Evolutionary conservation across 768 basidiomycete genomes (phyloP).

Genomic region (Lactarius hatsudake): DNA sequence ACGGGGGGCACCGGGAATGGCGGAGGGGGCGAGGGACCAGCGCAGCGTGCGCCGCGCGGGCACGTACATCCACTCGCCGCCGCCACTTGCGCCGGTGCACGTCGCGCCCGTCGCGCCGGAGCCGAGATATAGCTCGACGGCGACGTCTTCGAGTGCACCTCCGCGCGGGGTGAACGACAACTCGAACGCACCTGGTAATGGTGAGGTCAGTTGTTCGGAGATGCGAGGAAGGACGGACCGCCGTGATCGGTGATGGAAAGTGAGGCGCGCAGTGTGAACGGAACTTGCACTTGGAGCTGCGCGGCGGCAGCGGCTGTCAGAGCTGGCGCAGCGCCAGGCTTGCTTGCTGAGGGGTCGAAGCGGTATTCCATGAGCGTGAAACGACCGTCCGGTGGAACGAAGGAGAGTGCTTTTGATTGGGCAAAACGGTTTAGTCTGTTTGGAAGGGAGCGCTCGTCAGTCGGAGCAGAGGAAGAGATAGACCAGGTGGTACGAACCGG

Average conservation of each 20-base stretch:
- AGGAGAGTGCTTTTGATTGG: constrained; percentile 75
- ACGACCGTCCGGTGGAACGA: constrained; percentile 90
- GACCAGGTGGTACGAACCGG: constrained; percentile 49
- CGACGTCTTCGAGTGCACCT: constrained; percentile 66
- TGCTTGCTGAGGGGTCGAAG: constrained; percentile 46
- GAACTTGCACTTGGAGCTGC: constrained; percentile 35
- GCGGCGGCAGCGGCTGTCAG: constrained; percentile 29
- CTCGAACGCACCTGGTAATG: constrained; percentile 51
- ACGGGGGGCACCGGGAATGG: constrained; percentile 38
- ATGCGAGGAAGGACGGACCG: constrained; percentile 34
- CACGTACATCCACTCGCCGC: constrained; percentile 81
- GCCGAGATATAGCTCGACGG: constrained; percentile 73
- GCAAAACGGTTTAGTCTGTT: constrained; percentile 75
- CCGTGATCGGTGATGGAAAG: constrained; percentile 42
- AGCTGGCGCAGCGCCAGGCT: constrained; percentile 41
- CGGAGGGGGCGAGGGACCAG: constrained; percentile 72
- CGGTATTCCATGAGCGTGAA: constrained; percentile 86
- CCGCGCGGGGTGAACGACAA: constrained; percentile 37
- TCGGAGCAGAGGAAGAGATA: background rate
- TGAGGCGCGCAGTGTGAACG: constrained; percentile 34
- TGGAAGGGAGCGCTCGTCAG: background rate
- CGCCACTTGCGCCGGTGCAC: constrained; percentile 59
- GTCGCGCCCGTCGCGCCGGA: constrained; percentile 69
- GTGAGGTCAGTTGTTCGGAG: constrained; percentile 18
- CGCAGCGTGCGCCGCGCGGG: constrained; percentile 54